Evolutionary conservation across 176 grass and related monocot genomes (phyloP), one percentile per base, ranked within the genome.

Genomic region (Triticum dicoccoides): DNA sequence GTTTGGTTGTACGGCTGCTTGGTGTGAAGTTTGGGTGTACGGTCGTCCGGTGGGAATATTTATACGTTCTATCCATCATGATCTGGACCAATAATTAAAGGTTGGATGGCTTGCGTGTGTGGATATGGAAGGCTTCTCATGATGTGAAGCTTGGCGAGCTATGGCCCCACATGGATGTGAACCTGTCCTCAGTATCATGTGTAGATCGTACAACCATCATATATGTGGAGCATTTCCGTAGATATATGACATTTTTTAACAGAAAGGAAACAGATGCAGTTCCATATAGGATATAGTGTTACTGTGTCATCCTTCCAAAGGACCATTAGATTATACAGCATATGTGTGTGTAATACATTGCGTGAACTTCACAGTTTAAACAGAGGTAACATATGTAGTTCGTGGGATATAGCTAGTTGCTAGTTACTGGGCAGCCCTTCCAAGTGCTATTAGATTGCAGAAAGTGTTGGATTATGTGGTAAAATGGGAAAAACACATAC

Each of bases 281-380:
- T 73, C 70, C 70, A 45, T 73, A 73, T 27, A 73, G 39, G 39
- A 45, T 73, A 45, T 23, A 73, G n/a, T 73, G 70, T 73, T 70
- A 70, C 34, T 39, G 18, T 21, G 0, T 71, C 44, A 74, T 12
- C 71, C 39, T 74, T 74, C 38, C 5, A 74, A 17, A 47, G 39
- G 23, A 45, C 70, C 41, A 74, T 74, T 47, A 74, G n/a, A 72
- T 41, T 23, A 41, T 42, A 4, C 39, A 23, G 39, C 69, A 72
- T 38, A 11, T 18, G 42, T 59, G 21, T 30, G n/a, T 32, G 14
- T 18, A 49, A 61, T 61, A 73, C 63, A 58, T 77, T 63, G 20
- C 5, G 11, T 65, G 78, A 13, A 64, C 78, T 81, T 63, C 35
- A 73, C 20, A 39, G 10, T 14, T 44, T 73, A 73, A 27, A 66